Evolutionary conservation across 1,284 basidiomycete genomes (phyloP).

Genomic region (Trichosporon sp.): DNA sequence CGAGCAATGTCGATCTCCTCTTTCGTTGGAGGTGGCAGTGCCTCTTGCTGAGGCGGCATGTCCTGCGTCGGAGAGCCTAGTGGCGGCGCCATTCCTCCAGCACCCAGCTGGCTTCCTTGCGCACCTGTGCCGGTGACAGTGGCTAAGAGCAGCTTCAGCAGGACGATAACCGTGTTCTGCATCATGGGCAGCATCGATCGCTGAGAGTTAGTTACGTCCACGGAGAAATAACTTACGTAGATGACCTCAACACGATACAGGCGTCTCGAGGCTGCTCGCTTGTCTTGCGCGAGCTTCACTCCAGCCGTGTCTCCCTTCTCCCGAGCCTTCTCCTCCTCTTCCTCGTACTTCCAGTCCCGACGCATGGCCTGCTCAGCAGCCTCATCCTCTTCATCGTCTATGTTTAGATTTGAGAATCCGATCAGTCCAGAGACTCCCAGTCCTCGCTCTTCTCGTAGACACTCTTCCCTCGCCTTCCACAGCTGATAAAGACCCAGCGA

Average conservation of each 20-base stretch:
- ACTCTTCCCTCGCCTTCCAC: slow-evolving; percentile 92
- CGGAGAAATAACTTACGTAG: slow-evolving; percentile 60
- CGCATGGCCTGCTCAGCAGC: slow-evolving; percentile 52
- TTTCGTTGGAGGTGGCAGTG: slow-evolving; percentile 65
- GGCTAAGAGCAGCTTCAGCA: slow-evolving; percentile 79
- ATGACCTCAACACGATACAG: slow-evolving; percentile 82
- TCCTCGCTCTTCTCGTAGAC: slow-evolving; percentile 87
- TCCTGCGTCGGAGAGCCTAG: slow-evolving; percentile 47
- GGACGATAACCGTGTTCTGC: slow-evolving; percentile 79
- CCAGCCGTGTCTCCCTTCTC: slow-evolving; percentile 53
- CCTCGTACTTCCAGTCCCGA: slow-evolving; percentile 61
- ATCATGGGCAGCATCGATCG: slow-evolving; percentile 69
- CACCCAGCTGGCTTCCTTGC: background rate
- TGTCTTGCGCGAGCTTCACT: slow-evolving; percentile 61
- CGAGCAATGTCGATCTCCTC: slow-evolving; percentile 92
- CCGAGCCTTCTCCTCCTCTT: slow-evolving; percentile 54
- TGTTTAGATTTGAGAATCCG: slow-evolving; percentile 53
- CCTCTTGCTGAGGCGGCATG: slow-evolving; percentile 49
- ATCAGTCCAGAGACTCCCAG: slow-evolving; percentile 54
- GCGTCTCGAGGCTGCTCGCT: slow-evolving; percentile 70
- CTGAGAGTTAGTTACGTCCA: slow-evolving; percentile 20
- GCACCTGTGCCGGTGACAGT: slow-evolving; percentile 73
- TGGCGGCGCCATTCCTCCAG: background rate
- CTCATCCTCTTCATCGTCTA: slow-evolving; percentile 39
- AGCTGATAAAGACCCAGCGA: slow-evolving; percentile 85